Evolutionary conservation across 2,329 filamentous ascomycete genomes (phyloP), one percentile per base, ranked within the genome.

Genomic region (Microcyclosporella mali): DNA sequence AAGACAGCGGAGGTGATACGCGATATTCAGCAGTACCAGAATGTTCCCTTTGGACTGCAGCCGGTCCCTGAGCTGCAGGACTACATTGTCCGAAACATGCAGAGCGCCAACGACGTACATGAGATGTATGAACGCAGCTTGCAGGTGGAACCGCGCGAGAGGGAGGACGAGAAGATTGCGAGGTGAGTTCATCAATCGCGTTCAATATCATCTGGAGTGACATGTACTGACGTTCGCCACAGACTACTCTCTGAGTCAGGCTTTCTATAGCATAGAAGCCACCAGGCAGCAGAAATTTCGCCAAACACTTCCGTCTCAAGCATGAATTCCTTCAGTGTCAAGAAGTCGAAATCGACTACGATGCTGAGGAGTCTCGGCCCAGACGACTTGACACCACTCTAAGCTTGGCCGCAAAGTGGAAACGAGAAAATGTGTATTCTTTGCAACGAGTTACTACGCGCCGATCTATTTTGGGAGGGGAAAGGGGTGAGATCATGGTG

Each of bases 121-220:
- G 90, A 97, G 73, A 97, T 97, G 92, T 98, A 97, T 72, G 89
- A 97, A 67, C 89, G 89, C 75, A 95, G 88, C 70, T 73, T 98
- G 69, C 77, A 83, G 60, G 82, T 98, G 47, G 92, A 98, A 66
- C 92, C 92, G 50, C 79, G 92, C 59, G 92, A 98, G 72, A 79
- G 92, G 59, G 92, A 98, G 71, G 92, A 98, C 63, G 92, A 98
- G 71, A 97, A 97, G 77, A 97, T 98, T 74, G 90, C 95, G 64
- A 94, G 92, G 89, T 94, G 82, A 62, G 67, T 61, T 62, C 25
- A 4, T 6, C n/a, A 15, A 1, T 25, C 32, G 15, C 6, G 19
- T 6, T 6, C 21, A 25, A 25, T 25, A 4, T 9, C 21, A 9
- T 25, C 8, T 38, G 10, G 19, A 17, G 3, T 38, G 8, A 31